Percentiles rank a stretch among this genome's conserved stretches.
phyloP scores from a whole-genome alignment of 495 filamentous ascomycete species.

The Xylaria castorea region DNA sequence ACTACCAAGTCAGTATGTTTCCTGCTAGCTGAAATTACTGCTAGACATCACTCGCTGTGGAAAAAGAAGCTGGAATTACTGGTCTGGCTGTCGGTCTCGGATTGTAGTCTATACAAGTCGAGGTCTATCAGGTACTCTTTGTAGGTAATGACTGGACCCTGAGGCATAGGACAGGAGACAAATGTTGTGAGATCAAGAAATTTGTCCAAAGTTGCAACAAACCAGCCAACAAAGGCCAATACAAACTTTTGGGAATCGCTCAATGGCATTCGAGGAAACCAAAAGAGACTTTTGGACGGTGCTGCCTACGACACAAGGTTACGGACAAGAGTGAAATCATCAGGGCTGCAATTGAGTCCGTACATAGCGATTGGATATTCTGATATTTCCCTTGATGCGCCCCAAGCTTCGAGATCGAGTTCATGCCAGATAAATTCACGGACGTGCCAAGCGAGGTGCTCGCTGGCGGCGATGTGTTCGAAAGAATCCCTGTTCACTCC shows the following conservation, averaged over 20 bases:
- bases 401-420: not conserved
- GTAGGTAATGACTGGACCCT: not conserved
- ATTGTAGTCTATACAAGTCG: not conserved
- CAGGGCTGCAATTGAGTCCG: too few relatives aligned
- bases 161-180: not conserved
- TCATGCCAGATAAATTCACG: not conserved
- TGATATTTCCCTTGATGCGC: too few relatives aligned
- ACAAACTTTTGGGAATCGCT: not conserved
- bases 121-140: not conserved
- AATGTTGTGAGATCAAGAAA: not conserved
- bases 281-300: too few relatives aligned
- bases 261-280: not conserved
- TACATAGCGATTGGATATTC: too few relatives aligned
- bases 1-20: not conserved
- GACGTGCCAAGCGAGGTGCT: not conserved
- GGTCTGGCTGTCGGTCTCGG: fast-evolving
- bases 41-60: not conserved
- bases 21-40: not conserved
- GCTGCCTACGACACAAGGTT: too few relatives aligned
- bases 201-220: not conserved
- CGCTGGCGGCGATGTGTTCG: not conserved
- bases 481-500: not conserved
- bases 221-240: not conserved
- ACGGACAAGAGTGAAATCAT: not conserved
- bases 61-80: not conserved